phyloP scores from a whole-genome alignment of 78 protist genomes.

The Cavenderia fasciculata region DNA sequence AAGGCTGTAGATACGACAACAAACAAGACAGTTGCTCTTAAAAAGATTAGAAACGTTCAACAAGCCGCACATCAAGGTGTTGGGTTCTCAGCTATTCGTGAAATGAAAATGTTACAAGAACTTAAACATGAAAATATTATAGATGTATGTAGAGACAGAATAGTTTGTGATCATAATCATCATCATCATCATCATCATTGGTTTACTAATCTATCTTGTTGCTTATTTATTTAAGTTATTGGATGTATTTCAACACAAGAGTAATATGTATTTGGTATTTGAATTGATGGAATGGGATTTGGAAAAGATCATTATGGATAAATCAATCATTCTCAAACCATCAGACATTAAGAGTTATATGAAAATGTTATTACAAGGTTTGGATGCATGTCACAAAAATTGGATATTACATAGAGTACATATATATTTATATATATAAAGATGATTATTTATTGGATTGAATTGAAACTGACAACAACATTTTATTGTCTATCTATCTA shows the following conservation, averaged over 20 bases:
- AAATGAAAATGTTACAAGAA: slow-evolving; percentile 84
- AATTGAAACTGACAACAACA: not conserved
- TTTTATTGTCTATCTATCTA: not conserved
- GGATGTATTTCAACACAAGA: slow-evolving; percentile 79
- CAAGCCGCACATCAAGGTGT: slow-evolving; percentile 59
- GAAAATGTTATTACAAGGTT: slow-evolving; percentile 78
- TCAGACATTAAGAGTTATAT: slow-evolving; percentile 81
- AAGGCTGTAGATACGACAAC: slow-evolving; percentile 41
- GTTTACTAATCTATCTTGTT: not conserved
- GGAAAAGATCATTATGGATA: slow-evolving; percentile 71
- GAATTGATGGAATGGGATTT: slow-evolving; percentile 85
- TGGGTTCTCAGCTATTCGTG: slow-evolving; percentile 84
- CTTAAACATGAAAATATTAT: slow-evolving; percentile 83
- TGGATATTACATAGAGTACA: slow-evolving; percentile 84
- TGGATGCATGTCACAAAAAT: slow-evolving; percentile 57
- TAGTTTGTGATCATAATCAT: not conserved
- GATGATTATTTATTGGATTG: not conserved
- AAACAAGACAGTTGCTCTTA: slow-evolving; percentile 81
- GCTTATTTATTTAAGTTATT: slow-evolving; percentile 11
- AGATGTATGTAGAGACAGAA: slow-evolving; percentile 12
- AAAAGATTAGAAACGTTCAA: slow-evolving; percentile 75
- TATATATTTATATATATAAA: no score
- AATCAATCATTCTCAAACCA: slow-evolving; percentile 45
- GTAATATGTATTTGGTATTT: slow-evolving; percentile 82
- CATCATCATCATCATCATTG: not conserved